phyloP scores from a whole-genome alignment of 805 yeast species.

The Yarrowia divulgata region DNA sequence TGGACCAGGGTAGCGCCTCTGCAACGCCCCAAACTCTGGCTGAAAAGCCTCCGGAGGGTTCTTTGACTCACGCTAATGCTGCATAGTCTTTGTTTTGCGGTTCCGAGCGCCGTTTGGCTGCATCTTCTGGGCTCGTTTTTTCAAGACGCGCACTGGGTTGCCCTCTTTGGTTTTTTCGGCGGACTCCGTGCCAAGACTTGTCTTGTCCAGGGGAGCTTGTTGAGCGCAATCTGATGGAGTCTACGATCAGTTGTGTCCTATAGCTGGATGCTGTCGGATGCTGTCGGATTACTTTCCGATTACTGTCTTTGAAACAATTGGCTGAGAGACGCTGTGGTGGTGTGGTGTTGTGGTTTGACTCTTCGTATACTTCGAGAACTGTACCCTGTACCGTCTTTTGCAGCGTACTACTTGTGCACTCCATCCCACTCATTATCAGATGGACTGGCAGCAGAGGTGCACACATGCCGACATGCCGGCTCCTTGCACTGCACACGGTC shows the following conservation, averaged over 20 bases:
- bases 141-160: background rate
- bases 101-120: background rate
- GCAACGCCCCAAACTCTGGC: slow-evolving; percentile 5
- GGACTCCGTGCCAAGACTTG: background rate
- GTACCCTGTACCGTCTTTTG: too few species aligned
- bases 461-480: background rate
- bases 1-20: too few species aligned
- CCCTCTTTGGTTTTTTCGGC: background rate
- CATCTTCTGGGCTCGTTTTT: background rate
- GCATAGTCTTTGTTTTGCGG: background rate
- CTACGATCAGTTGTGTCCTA: too few species aligned
- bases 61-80: background rate
- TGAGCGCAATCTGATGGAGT: too few species aligned
- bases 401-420: too few species aligned
- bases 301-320: too few species aligned
- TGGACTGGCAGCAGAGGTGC: background rate
- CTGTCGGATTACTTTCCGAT: too few species aligned
- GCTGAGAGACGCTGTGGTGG: too few species aligned
- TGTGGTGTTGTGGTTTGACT: too few species aligned
- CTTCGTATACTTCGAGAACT: too few species aligned
- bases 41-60: background rate
- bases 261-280: too few species aligned
- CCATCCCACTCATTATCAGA: background rate
- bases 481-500: too few species aligned
- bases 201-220: background rate